Evolutionary conservation across 2,329 filamentous ascomycete species (phyloP).

Genomic region (Aspergillus hortae): DNA sequence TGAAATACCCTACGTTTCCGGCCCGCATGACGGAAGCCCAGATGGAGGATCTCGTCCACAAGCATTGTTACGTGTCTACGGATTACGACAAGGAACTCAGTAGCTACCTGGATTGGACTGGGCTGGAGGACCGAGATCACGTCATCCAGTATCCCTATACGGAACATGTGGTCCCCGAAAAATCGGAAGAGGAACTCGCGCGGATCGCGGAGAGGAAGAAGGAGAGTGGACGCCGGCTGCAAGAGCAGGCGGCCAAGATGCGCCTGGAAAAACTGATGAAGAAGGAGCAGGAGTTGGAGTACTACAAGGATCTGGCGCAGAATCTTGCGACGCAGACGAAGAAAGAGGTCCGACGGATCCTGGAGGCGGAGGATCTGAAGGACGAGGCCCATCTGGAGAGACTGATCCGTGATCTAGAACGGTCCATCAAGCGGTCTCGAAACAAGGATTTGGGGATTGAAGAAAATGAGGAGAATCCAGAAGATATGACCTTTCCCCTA

Average conservation of each 20-base stretch:
- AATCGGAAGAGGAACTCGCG: conserved; percentile 90
- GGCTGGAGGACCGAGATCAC: conserved; percentile 81
- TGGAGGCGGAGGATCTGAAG: conserved; percentile 89
- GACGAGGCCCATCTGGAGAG: conserved; percentile 84
- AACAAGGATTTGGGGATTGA: conserved; percentile 92
- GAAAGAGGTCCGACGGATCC: conserved; percentile 80
- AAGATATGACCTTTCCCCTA: conserved; percentile 79
- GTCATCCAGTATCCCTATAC: conserved; percentile 92
- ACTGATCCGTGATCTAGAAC: conserved; percentile 83
- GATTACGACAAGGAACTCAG: conserved; percentile 77
- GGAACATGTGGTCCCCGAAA: conserved; percentile 84
- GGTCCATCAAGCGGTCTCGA: conserved; percentile 80
- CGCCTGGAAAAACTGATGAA: conserved; percentile 89
- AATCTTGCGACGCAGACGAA: conserved; percentile 74
- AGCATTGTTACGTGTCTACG: conserved; percentile 85
- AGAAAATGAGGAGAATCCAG: conserved; percentile 70
- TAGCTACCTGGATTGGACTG: conserved; percentile 82
- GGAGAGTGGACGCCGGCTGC: conserved; percentile 83
- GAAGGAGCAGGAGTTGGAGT: conserved; percentile 93
- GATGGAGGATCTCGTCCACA: conserved; percentile 78
- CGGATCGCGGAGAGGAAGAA: conserved; percentile 89
- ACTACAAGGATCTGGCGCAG: conserved; percentile 79
- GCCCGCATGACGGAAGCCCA: conserved; percentile 83
- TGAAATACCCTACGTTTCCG: conserved; percentile 89
- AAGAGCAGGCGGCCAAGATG: conserved; percentile 97